Conservation (phyloP, 2,329 filamentous ascomycete species). For the Fusarium sp. region DNA sequence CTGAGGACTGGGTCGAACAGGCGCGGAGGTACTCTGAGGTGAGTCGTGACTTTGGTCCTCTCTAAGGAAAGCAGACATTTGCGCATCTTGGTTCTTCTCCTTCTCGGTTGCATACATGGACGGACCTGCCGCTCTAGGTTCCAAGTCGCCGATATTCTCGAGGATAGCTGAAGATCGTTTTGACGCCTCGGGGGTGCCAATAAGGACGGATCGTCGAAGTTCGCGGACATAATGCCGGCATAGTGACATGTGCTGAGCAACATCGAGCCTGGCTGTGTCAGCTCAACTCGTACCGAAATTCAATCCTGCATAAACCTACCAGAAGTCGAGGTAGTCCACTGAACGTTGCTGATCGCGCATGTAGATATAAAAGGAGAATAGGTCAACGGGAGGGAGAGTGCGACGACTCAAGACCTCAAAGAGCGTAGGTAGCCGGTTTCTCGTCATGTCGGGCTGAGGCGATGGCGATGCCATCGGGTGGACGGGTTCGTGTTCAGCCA, state of each 20-base stretch:
- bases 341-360: constrained; percentile 99
- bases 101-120: constrained; percentile 75
- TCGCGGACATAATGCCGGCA: constrained; percentile 98
- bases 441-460: constrained; percentile 70
- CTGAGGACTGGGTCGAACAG: constrained; percentile 65
- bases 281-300: not conserved
- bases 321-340: constrained; percentile 98
- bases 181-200: constrained; percentile 91
- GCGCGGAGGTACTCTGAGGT: constrained; percentile 63
- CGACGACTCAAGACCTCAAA: constrained; percentile 95
- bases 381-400: constrained; percentile 94
- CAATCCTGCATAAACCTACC: constrained; percentile 68
- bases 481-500: constrained; percentile 50
- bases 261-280: constrained; percentile 83
- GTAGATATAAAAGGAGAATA: constrained; percentile 99
- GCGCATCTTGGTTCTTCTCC: constrained; percentile 85
- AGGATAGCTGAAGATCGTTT: constrained; percentile 87
- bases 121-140: constrained; percentile 69
- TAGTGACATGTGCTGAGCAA: constrained; percentile 97
- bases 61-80: constrained; percentile 90
- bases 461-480: constrained; percentile 59
- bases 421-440: constrained; percentile 91
- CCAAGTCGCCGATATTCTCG: constrained; percentile 78
- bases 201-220: constrained; percentile 89
- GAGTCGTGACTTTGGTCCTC: constrained; percentile 72